Percentiles rank a stretch among this genome's conserved stretches.
Evolutionary conservation across 2,329 filamentous ascomycete species (phyloP).

Genomic region (Talaromyces sp.): DNA sequence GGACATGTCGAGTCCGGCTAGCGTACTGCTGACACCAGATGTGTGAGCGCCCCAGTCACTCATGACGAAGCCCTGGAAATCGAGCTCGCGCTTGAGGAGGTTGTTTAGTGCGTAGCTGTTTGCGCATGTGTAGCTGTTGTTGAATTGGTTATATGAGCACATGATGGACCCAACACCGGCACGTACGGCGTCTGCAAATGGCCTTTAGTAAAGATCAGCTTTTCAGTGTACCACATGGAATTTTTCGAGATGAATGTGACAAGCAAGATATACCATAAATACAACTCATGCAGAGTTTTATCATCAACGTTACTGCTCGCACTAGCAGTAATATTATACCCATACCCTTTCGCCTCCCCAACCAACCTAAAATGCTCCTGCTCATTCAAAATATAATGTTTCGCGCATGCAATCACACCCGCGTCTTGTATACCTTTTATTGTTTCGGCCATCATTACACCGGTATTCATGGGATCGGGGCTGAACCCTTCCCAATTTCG

Average conservation of each 20-base stretch:
- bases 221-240: too few species aligned
- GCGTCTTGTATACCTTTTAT: constrained; percentile 75
- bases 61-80: constrained; percentile 66
- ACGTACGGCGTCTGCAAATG: constrained; percentile 63
- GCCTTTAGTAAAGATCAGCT: constrained; percentile 29
- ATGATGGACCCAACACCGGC: constrained; percentile 63
- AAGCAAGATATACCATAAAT: constrained; percentile 63
- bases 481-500: constrained; percentile 64
- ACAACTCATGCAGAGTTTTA: constrained; percentile 59
- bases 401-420: constrained; percentile 76
- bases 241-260: background rate
- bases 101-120: constrained; percentile 57
- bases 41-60: constrained; percentile 75
- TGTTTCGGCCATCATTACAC: constrained; percentile 64
- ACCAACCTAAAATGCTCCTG: constrained; percentile 67
- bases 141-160: constrained; percentile 71
- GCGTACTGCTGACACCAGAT: constrained; percentile 59
- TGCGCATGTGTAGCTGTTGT: constrained; percentile 63
- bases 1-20: constrained; percentile 71
- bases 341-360: constrained; percentile 54
- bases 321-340: constrained; percentile 58
- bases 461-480: constrained; percentile 70
- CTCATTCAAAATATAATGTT: constrained; percentile 70
- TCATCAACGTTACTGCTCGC: constrained; percentile 59
- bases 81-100: constrained; percentile 65